These are phyloP conservation scores for Salix udensis DNA, from an alignment of 345 rosid genomes.

Conservation along the genomic window DNA sequence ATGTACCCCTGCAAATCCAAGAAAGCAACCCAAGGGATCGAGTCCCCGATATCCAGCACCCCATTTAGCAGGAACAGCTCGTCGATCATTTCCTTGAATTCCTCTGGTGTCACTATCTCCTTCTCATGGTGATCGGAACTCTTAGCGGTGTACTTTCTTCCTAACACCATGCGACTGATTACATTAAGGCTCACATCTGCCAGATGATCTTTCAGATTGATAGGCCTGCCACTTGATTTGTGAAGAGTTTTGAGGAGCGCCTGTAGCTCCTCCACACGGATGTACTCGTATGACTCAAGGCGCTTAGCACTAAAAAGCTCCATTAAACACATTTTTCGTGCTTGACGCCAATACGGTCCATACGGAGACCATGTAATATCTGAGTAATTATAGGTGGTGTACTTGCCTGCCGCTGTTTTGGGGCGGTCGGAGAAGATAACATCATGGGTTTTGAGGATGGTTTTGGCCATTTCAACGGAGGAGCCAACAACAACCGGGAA, in stretches of 20 bases:
- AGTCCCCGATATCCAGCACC: slow-evolving; percentile 58
- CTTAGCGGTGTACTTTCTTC: slow-evolving; percentile 51
- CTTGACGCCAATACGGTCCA: slow-evolving; percentile 68
- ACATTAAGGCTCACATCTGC: slow-evolving; percentile 46
- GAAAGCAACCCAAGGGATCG: slow-evolving; percentile 57
- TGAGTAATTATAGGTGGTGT: slow-evolving; percentile 62
- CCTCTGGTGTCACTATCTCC: slow-evolving; percentile 46
- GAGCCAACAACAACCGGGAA: slow-evolving; percentile 48
- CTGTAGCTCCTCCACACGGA: slow-evolving; percentile 44
- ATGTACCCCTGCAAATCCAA: slow-evolving; percentile 65
- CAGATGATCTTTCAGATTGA: slow-evolving; percentile 42
- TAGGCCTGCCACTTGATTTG: slow-evolving; percentile 12
- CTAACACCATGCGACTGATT: slow-evolving; percentile 63
- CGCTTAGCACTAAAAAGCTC: slow-evolving; percentile 61
- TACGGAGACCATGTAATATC: slow-evolving; percentile 63
- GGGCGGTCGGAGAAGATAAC: slow-evolving; percentile 44
- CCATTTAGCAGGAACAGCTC: slow-evolving; percentile 64
- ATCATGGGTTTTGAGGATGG: slow-evolving; percentile 53
- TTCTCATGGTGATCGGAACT: slow-evolving; percentile 5
- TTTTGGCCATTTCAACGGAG: slow-evolving; percentile 51
- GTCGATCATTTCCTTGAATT: slow-evolving; percentile 66
- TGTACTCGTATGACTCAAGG: slow-evolving; percentile 57
- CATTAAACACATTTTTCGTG: slow-evolving; percentile 52
- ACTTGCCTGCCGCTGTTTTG: slow-evolving; percentile 50
- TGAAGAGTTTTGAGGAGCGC: slow-evolving; percentile 25